Conservation (phyloP, 2,329 filamentous ascomycete genomes). For the Trichoderma sp. region DNA sequence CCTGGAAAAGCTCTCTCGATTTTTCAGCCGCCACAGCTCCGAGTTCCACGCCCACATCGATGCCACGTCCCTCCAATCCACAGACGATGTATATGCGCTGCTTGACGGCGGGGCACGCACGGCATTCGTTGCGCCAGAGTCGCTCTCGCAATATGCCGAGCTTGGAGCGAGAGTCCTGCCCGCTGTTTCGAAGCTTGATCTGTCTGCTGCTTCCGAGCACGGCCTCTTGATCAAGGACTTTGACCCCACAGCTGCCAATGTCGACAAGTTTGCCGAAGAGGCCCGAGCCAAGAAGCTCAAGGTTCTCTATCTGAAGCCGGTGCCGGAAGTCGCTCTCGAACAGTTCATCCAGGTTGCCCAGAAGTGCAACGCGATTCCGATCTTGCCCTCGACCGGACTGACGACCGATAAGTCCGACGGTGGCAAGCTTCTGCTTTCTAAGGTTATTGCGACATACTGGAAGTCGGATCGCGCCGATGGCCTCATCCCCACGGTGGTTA, state of each 20-base stretch:
- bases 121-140: constrained; percentile 73
- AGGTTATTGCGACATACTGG: constrained; percentile 71
- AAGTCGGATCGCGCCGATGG: constrained; percentile 79
- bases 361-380: constrained; percentile 60
- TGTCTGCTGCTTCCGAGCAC: constrained; percentile 46
- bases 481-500: constrained; percentile 85
- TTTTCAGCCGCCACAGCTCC: constrained; percentile 49
- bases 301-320: constrained; percentile 51
- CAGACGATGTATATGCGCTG: constrained; percentile 73
- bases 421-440: constrained; percentile 57
- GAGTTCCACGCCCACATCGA: constrained; percentile 70
- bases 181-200: constrained; percentile 44
- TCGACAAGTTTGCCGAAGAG: constrained; percentile 44
- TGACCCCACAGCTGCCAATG: constrained; percentile 42
- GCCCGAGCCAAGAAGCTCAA: constrained; percentile 46
- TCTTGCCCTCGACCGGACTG: constrained; percentile 69
- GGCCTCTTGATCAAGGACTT: constrained; percentile 54
- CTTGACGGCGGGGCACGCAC: constrained; percentile 82
- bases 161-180: constrained; percentile 58
- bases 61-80: constrained; percentile 63
- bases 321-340: constrained; percentile 45
- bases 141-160: constrained; percentile 57
- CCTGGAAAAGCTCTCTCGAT: constrained; percentile 45
- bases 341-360: constrained; percentile 47
- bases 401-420: constrained; percentile 64